Base-by-base conservation (phyloP, 2,329 filamentous ascomycete species). In the Akanthomyces dipterigenus region DNA sequence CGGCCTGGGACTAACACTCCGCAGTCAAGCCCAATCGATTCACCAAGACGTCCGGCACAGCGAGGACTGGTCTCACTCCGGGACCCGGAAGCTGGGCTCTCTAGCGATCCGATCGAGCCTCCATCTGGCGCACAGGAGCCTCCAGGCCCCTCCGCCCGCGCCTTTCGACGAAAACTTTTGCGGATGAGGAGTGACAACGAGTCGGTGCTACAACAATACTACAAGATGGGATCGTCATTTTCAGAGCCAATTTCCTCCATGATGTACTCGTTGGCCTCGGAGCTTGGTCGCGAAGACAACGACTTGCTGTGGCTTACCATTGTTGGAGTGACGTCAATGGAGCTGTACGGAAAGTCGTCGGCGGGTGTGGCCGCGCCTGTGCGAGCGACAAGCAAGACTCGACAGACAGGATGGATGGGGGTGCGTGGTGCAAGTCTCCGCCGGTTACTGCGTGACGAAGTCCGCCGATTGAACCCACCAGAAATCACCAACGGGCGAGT, bases 201-300 rank as follows among this genome's bases (percentile, higher is more conserved):
- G 73, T 74, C 77, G 0, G 80, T 93, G 1, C 78, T 98, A 42
- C 85, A 89, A 55, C 82, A 85, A 64, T 98, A 99, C 75, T 97
- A 98, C 76, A 83, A 86, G 31, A 82, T 91, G 34, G 95, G 95
- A 45, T 88, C 90, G 3, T 96, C 92, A 2, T 97, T 96, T 71
- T 93, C 93, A 0, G 95, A 99, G 71, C 95, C 95, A 1, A 90
- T 98, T 60, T 95, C 93, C 0, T 96, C 93, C 0, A 88, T 98
- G 77, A 85, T 97, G 70, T 99, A 98, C 74, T 96, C 92, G 0
- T 81, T 99, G 16, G 95, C 93, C 1, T 96, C 93, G 1, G 95
- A 98, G 70, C 84, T 99, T 7, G 95, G 95, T 64, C 89, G 93
- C 58, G 95, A 98, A 79, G 93, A 98, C 73, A 99, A 98, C 69